These are phyloP conservation scores for Quercus lobata DNA, from an alignment of 331 rosid species.

Conservation along the genomic window DNA sequence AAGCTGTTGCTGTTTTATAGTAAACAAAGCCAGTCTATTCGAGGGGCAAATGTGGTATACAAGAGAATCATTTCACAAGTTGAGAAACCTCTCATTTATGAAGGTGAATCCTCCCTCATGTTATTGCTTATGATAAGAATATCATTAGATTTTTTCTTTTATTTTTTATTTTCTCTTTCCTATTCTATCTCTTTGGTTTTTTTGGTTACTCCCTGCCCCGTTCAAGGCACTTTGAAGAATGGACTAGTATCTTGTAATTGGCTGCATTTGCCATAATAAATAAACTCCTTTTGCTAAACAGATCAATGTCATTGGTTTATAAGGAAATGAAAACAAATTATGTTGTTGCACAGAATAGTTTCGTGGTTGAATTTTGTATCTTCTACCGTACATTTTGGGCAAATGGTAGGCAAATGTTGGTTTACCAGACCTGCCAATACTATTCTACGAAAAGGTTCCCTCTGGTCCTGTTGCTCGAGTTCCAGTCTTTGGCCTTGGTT, in stretches of 20 bases:
- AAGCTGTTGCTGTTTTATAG: constrained; percentile 76
- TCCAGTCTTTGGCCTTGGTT: no score
- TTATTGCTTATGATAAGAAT: neutral
- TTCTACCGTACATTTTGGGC: neutral
- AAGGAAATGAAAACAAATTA: neutral
- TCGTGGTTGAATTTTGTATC: neutral
- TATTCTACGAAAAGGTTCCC: neutral
- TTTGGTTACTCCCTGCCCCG: neutral
- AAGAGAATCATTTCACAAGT: constrained; percentile 73
- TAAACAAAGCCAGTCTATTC: constrained; percentile 87
- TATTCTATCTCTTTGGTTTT: neutral
- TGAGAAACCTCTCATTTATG: constrained; percentile 77
- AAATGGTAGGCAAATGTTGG: neutral
- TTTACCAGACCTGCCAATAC: neutral
- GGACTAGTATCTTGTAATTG: neutral
- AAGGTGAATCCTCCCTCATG: constrained; percentile 44
- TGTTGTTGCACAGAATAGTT: neutral
- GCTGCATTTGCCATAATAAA: neutral
- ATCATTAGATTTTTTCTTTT: neutral
- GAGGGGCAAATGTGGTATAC: constrained; percentile 86
- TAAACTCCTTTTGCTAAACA: neutral
- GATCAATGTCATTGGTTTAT: neutral
- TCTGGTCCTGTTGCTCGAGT: no score
- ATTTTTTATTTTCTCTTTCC: neutral
- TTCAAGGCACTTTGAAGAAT: neutral